Percentiles rank a stretch among this genome's conserved stretches.
These are phyloP conservation scores for Globisporangium iwayamae DNA, from an alignment of 352 stramenopile genomes.

Conservation along the genomic window DNA sequence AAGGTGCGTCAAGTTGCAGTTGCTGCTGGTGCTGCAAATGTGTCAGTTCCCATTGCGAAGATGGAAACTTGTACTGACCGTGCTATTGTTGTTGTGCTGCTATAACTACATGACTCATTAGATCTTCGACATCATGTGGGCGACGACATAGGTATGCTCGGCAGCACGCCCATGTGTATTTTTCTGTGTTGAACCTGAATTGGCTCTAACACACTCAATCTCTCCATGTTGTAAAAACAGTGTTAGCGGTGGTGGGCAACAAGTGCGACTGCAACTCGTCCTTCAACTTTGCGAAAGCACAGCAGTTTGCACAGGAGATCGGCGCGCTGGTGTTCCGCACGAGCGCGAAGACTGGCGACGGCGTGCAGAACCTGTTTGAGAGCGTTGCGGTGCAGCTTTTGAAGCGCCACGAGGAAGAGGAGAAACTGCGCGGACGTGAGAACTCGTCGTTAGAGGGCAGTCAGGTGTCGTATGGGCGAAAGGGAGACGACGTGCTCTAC, in stretches of 20 bases:
- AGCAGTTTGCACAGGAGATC: conserved; percentile 75
- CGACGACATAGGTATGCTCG: conserved; percentile 51
- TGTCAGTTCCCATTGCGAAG: not conserved
- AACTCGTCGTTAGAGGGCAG: conserved; percentile 30
- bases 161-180: not conserved
- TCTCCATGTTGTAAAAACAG: conserved; percentile 15
- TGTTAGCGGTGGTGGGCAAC: conserved; percentile 81
- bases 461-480: conserved; percentile 22
- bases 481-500: conserved; percentile 15
- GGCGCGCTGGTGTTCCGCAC: conserved; percentile 80
- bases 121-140: conserved; percentile 77
- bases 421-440: conserved; percentile 42
- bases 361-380: conserved; percentile 74
- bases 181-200: not conserved
- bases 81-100: conserved; percentile 3
- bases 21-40: not conserved
- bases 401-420: conserved; percentile 73
- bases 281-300: conserved; percentile 69
- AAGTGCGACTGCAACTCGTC: conserved; percentile 67
- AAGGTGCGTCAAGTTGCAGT: conserved; percentile 35
- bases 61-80: not conserved
- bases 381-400: conserved; percentile 64
- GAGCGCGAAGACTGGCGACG: conserved; percentile 79
- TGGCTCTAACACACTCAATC: not conserved
- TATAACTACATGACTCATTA: conserved; percentile 14